phyloP scores from a whole-genome alignment of 805 yeast genomes.

The Sugiyamaella floridensis region DNA sequence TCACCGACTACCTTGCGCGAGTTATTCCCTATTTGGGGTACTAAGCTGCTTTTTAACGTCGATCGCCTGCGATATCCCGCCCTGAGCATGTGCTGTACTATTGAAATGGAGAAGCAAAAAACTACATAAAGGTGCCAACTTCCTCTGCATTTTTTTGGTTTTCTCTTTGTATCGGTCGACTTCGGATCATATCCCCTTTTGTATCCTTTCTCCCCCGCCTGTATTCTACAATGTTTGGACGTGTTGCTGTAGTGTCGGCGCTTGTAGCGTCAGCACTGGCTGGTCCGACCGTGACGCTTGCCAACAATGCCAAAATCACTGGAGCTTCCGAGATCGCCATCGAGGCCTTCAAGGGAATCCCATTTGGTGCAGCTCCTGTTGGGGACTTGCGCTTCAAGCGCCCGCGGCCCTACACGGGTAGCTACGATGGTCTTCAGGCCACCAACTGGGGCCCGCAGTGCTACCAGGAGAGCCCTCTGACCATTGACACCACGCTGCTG shows the following conservation, averaged over 20 bases:
- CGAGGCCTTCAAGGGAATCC: conserved; percentile 23
- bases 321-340: background rate
- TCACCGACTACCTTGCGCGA: no score
- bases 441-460: conserved; percentile 12
- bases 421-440: conserved; percentile 16
- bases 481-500: background rate
- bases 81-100: no score
- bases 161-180: no score
- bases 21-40: no score
- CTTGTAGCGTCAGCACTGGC: background rate
- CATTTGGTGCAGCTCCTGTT: conserved; percentile 29
- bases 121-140: no score
- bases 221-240: background rate
- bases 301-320: background rate
- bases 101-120: no score
- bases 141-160: no score
- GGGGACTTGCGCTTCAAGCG: conserved; percentile 26
- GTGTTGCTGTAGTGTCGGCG: background rate
- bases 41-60: no score
- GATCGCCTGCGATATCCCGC: no score
- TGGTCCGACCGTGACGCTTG: background rate
- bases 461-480: background rate
- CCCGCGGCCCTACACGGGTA: conserved; percentile 10
- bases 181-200: no score
- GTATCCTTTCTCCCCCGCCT: no score